Conservation (phyloP, 306 rosid species). For the Cicer yamashitae region DNA sequence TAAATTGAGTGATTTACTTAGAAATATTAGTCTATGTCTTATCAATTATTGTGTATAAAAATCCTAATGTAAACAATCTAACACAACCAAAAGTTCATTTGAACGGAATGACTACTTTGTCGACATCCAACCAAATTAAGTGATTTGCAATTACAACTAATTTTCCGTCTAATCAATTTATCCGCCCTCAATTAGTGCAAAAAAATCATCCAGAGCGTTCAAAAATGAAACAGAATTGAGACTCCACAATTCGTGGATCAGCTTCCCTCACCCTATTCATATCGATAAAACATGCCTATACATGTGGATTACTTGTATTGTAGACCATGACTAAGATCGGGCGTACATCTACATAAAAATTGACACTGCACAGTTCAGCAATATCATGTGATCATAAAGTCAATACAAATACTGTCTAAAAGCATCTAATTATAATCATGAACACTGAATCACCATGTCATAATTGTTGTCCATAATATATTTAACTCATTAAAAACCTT, state of each 20-base stretch:
- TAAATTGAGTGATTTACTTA: background rate
- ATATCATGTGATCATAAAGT: background rate
- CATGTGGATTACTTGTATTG: background rate
- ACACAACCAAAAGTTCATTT: background rate
- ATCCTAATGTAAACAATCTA: background rate
- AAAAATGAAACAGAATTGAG: background rate
- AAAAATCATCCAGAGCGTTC: too few relatives aligned
- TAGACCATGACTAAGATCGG: background rate
- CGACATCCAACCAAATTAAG: too few relatives aligned
- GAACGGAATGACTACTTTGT: too few relatives aligned
- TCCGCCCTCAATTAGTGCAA: too few relatives aligned
- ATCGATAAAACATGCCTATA: background rate
- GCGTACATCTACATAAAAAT: background rate
- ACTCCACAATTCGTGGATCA: background rate
- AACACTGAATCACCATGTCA: slow-evolving; percentile 49
- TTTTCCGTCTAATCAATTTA: too few relatives aligned
- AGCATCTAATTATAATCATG: slow-evolving; percentile 43
- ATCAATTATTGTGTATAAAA: background rate
- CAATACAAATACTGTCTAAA: slow-evolving; percentile 8
- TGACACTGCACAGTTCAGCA: background rate
- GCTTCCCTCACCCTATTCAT: background rate
- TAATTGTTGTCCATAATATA: slow-evolving; percentile 44
- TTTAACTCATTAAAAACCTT: slow-evolving; percentile 48
- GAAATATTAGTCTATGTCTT: background rate
- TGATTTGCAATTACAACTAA: too few relatives aligned